phyloP scores from a whole-genome alignment of 2,329 filamentous ascomycete genomes.

The Apiospora aurea region DNA sequence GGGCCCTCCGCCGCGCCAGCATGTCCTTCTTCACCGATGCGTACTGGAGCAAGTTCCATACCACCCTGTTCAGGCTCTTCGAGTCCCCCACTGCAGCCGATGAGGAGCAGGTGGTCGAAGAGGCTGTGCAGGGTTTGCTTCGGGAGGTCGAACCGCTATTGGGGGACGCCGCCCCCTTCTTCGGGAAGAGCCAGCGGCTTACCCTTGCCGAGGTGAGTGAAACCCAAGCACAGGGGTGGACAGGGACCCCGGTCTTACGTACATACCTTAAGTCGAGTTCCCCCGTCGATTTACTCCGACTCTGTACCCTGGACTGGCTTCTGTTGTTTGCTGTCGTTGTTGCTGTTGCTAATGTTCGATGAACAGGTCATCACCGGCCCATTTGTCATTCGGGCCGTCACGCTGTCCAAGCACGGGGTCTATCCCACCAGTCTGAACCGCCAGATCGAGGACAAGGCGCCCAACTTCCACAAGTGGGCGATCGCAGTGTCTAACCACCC shows the following conservation, averaged over 20 bases:
- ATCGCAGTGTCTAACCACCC: conserved; percentile 26
- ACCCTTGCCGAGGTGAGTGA: conserved; percentile 29
- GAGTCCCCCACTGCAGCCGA: conserved; percentile 22
- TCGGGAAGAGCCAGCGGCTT: conserved; percentile 26
- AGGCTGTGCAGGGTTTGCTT: conserved; percentile 25
- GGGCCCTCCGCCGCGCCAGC: conserved; percentile 27
- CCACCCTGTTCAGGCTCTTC: conserved; percentile 26
- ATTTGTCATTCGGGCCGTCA: conserved; percentile 27
- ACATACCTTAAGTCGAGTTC: conserved; percentile 8
- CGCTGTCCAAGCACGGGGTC: conserved; percentile 28
- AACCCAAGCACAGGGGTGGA: not conserved
- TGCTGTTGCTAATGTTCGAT: not conserved
- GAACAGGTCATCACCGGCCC: conserved; percentile 27
- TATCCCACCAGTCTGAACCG: conserved; percentile 25
- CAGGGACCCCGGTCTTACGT: not conserved
- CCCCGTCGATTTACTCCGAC: not conserved
- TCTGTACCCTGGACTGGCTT: not conserved
- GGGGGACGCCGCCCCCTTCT: conserved; percentile 27
- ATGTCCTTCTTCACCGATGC: conserved; percentile 30
- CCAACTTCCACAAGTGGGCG: conserved; percentile 30
- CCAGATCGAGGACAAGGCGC: conserved; percentile 24
- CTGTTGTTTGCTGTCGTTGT: not conserved
- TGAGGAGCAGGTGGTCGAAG: conserved; percentile 23
- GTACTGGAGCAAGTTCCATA: conserved; percentile 29
- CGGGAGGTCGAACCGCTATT: conserved; percentile 29